A percentile compares a stretch with the other conserved stretches of the same genome.
These are phyloP conservation scores for Sugiyamaella chiloensis DNA, from an alignment of 805 yeast species.

Conservation along the genomic window DNA sequence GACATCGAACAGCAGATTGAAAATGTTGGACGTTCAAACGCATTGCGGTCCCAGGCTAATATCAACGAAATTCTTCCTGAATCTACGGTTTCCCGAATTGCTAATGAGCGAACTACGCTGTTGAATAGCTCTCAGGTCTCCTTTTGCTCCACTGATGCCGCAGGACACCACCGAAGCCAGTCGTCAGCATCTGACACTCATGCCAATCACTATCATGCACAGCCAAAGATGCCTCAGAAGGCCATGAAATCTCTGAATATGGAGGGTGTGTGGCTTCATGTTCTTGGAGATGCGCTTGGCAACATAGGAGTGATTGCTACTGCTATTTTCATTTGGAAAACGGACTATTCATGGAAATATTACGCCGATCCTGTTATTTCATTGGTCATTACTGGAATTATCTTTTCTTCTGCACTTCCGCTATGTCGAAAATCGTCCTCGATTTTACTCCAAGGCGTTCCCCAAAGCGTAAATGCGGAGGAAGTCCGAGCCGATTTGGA, in stretches of 20 bases:
- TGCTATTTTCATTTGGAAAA: slow-evolving; percentile 91
- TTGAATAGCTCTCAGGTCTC: slow-evolving; percentile 18
- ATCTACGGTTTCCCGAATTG: slow-evolving; percentile 41
- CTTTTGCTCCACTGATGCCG: background rate
- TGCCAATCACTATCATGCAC: slow-evolving; percentile 32
- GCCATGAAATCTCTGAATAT: slow-evolving; percentile 74
- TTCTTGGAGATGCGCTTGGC: slow-evolving; percentile 93
- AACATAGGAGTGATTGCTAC: slow-evolving; percentile 88
- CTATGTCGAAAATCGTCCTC: slow-evolving; percentile 81
- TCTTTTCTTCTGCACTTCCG: slow-evolving; percentile 88
- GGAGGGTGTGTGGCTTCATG: slow-evolving; percentile 96
- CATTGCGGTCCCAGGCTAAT: slow-evolving; percentile 18
- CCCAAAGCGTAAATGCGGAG: slow-evolving; percentile 74
- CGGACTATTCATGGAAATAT: slow-evolving; percentile 82
- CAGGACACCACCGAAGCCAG: slow-evolving; percentile 10
- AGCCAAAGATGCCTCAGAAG: slow-evolving; percentile 26
- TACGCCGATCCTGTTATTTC: slow-evolving; percentile 87
- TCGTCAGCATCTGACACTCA: slow-evolving; percentile 25
- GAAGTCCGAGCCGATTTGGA: slow-evolving; percentile 66
- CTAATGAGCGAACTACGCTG: slow-evolving; percentile 40
- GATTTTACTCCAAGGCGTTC: slow-evolving; percentile 89
- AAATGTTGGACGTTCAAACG: background rate
- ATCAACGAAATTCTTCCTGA: slow-evolving; percentile 45
- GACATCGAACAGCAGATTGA: background rate
- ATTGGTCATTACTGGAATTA: slow-evolving; percentile 78